Conservation (phyloP, 2,329 filamentous ascomycete species). For the Penicillium decumbens region DNA sequence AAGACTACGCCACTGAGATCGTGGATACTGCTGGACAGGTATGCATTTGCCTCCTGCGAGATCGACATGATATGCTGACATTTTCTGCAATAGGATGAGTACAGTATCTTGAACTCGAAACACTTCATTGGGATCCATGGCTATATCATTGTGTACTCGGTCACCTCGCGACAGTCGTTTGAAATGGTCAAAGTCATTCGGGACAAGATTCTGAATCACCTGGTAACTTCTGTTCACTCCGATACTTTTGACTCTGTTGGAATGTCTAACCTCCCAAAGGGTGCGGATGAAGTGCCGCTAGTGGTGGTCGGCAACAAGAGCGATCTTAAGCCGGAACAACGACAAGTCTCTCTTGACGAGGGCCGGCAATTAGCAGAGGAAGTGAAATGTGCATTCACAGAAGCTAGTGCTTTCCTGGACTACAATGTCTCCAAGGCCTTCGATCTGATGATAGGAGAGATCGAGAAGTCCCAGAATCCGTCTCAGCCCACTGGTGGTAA, state of each 20-base stretch:
- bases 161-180: slow-evolving; percentile 86
- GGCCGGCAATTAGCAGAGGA: slow-evolving; percentile 80
- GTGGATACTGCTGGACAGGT: slow-evolving; percentile 96
- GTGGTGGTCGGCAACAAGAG: slow-evolving; percentile 97
- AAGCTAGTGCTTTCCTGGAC: slow-evolving; percentile 89
- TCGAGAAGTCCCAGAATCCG: slow-evolving; percentile 91
- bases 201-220: slow-evolving; percentile 94
- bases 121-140: slow-evolving; percentile 99
- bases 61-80: slow-evolving; percentile 5
- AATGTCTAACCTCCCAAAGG: slow-evolving; percentile 49
- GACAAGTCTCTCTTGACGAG: slow-evolving; percentile 81
- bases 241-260: background rate
- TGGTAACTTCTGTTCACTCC: slow-evolving; percentile 55
- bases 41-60: slow-evolving; percentile 27
- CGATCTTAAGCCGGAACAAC: slow-evolving; percentile 85
- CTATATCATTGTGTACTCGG: slow-evolving; percentile 98
- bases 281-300: slow-evolving; percentile 85
- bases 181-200: slow-evolving; percentile 96
- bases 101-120: slow-evolving; percentile 96
- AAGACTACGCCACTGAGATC: slow-evolving; percentile 94
- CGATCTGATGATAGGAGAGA: slow-evolving; percentile 87
- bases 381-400: slow-evolving; percentile 88
- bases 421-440: slow-evolving; percentile 91
- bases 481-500: slow-evolving; percentile 72
- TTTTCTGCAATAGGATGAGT: slow-evolving; percentile 67